Evolutionary conservation across 1,284 basidiomycete species (phyloP).

Genomic region (Salmacisia buchloeana): DNA sequence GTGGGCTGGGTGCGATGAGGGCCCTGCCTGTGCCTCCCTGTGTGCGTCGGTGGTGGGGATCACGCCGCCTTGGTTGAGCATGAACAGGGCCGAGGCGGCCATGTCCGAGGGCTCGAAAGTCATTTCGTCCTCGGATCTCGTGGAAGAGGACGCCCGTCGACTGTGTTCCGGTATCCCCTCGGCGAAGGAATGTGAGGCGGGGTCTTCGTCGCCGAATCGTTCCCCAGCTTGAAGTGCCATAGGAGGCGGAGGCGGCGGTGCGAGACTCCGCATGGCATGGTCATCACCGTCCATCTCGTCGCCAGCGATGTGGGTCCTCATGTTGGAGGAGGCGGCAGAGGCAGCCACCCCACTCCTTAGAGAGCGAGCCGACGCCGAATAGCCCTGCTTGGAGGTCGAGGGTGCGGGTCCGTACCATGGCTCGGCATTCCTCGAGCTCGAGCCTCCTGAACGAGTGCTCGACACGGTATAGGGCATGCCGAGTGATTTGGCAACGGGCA

Average conservation of each 20-base stretch:
- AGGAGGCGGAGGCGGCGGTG: not conserved
- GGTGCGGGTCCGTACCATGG: not conserved
- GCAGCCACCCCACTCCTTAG: not conserved
- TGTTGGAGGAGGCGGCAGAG: not conserved
- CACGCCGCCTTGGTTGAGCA: slow-evolving; percentile 1
- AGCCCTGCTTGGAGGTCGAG: not conserved
- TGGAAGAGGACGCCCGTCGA: too few species aligned
- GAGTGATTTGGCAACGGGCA: not conserved
- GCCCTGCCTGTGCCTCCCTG: too few species aligned
- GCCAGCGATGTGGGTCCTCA: not conserved
- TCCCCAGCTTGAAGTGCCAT: not conserved
- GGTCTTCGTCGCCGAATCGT: too few species aligned
- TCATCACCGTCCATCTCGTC: not conserved
- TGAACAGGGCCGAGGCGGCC: slow-evolving; percentile 2
- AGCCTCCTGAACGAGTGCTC: not conserved
- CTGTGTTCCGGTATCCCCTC: too few species aligned
- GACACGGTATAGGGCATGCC: not conserved
- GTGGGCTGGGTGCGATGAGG: too few species aligned
- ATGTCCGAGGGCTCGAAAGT: not conserved
- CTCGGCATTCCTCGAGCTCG: not conserved
- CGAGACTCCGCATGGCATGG: not conserved
- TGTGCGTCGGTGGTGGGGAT: not conserved
- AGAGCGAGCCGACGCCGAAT: not conserved
- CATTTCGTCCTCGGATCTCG: not conserved
- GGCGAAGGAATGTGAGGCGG: too few species aligned